These are phyloP conservation scores for Pseudocercospora eumusae DNA, from an alignment of 2,329 filamentous ascomycete species.

Conservation along the genomic window DNA sequence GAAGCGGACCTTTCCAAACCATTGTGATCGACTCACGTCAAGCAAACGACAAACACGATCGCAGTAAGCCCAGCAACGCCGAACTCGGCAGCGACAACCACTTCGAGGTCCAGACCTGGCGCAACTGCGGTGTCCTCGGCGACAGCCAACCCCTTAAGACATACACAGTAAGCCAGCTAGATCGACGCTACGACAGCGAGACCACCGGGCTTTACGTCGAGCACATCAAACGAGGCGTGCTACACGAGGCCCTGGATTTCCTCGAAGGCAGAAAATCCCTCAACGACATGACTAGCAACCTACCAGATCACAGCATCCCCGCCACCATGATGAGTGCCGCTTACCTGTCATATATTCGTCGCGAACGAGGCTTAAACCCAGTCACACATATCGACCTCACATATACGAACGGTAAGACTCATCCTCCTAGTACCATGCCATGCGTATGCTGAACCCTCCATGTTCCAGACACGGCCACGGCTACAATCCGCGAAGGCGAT, in stretches of 20 bases:
- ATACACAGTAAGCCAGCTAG: not conserved
- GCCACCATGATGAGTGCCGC: not conserved
- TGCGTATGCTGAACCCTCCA: not conserved
- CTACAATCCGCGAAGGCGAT: not conserved
- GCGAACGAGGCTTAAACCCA: not conserved
- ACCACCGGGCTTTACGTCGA: not conserved
- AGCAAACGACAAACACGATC: slow-evolving; percentile 1
- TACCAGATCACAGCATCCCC: not conserved
- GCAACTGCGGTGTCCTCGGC: not conserved
- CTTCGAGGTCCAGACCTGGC: not conserved
- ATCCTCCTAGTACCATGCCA: not conserved
- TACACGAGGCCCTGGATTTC: slow-evolving; percentile 2
- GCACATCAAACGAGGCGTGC: slow-evolving; percentile 5
- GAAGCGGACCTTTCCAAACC: slow-evolving; percentile 6
- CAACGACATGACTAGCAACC: not conserved
- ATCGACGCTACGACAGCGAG: not conserved
- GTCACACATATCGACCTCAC: not conserved
- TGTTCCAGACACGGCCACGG: not conserved
- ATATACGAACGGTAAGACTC: not conserved
- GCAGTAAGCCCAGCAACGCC: not conserved
- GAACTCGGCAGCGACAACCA: not conserved
- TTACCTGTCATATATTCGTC: not conserved
- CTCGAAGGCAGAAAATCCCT: not conserved
- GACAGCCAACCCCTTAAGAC: not conserved
- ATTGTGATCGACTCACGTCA: slow-evolving; percentile 5